A percentile compares a stretch with the other conserved stretches of the same genome.
Conservation (phyloP, 2,329 filamentous ascomycete genomes). For the Aspergillus fructus region DNA sequence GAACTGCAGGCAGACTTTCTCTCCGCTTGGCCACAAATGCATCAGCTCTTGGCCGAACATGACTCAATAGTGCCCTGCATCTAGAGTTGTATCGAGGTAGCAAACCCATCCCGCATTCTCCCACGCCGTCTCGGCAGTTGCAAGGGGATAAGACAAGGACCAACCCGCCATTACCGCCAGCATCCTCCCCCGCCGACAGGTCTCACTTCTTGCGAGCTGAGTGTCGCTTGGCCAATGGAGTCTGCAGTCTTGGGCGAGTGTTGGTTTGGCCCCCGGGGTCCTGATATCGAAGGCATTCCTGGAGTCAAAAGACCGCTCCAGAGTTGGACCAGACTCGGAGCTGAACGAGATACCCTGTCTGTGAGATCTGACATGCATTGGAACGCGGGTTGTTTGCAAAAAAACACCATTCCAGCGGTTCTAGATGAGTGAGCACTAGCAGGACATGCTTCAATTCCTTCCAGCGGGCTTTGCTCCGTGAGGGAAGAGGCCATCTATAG, state of each 20-base stretch:
- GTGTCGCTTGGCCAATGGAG: background rate
- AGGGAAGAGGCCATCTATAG: too few relatives aligned
- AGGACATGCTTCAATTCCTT: background rate
- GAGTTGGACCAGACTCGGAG: background rate
- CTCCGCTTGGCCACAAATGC: too few relatives aligned
- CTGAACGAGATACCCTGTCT: background rate
- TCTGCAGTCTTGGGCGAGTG: background rate
- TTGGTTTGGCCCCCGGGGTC: background rate
- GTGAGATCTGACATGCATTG: background rate
- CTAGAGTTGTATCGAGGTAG: too few relatives aligned
- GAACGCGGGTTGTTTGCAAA: background rate
- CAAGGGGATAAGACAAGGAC: too few relatives aligned
- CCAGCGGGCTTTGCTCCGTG: background rate
- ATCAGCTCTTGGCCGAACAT: too few relatives aligned
- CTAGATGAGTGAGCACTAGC: background rate
- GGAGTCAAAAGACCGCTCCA: background rate
- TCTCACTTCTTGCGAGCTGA: background rate
- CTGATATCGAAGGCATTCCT: background rate
- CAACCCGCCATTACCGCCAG: too few relatives aligned
- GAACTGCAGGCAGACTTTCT: too few relatives aligned
- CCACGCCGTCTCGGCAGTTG: too few relatives aligned
- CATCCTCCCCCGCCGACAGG: too few relatives aligned
- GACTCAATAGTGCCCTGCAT: too few relatives aligned
- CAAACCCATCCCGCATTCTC: too few relatives aligned
- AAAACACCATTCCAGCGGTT: background rate